These are phyloP conservation scores for Eucalyptus regnans DNA, from an alignment of 345 rosid species.

Conservation along the genomic window DNA sequence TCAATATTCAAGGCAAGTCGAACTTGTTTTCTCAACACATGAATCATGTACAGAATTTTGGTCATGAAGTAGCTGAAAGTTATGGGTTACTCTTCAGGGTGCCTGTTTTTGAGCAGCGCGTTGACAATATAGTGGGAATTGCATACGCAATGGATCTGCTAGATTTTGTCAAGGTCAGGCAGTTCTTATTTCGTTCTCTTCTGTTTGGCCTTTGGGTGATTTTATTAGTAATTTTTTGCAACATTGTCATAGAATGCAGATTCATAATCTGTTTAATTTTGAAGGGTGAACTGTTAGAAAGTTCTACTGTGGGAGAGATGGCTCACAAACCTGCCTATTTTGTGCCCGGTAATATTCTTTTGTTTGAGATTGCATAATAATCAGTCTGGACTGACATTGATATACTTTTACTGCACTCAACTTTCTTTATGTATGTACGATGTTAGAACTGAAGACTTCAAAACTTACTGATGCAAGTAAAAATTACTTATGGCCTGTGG, in stretches of 20 bases:
- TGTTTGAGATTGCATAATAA: neutral
- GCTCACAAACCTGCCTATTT: constrained; percentile 98
- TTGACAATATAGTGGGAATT: constrained; percentile 93
- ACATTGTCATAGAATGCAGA: constrained; percentile 31
- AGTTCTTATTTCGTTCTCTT: constrained; percentile 2
- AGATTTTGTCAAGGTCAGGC: constrained; percentile 82
- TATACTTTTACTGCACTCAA: neutral
- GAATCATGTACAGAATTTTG: neutral
- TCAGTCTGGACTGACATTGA: neutral
- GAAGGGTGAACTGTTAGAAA: constrained; percentile 91
- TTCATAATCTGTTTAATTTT: constrained; percentile 46
- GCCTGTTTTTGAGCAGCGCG: constrained; percentile 97
- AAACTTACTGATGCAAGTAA: neutral
- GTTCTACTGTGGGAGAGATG: constrained; percentile 77
- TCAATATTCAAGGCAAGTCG: constrained; percentile 82
- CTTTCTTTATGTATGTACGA: neutral
- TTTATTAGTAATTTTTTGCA: constrained; percentile 18
- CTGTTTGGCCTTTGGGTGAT: neutral
- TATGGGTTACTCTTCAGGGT: constrained; percentile 40
- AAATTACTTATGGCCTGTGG: neutral
- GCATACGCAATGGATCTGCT: constrained; percentile 98
- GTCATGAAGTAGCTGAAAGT: neutral
- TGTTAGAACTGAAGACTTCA: neutral
- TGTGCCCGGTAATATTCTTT: constrained; percentile 67
- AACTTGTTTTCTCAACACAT: neutral